These are phyloP conservation scores for Talaromyces sp. DNA, from an alignment of 2,329 filamentous ascomycete genomes.

Conservation along the genomic window DNA sequence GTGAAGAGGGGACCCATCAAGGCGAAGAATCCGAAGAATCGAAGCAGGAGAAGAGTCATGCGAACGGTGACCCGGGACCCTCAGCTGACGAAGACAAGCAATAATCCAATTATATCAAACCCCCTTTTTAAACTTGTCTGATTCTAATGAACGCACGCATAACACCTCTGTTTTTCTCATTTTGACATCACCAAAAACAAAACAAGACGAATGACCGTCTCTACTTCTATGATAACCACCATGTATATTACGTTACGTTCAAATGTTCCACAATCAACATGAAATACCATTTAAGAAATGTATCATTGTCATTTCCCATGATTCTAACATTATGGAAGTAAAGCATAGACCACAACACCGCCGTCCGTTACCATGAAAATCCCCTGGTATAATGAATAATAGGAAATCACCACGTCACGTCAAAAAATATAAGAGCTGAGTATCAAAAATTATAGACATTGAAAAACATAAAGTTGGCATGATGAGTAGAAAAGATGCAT, in stretches of 20 bases:
- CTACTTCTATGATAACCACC: not conserved
- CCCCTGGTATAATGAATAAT: not conserved
- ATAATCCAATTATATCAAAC: not conserved
- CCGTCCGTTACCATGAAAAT: conserved; percentile 3
- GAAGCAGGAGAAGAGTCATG: conserved; percentile 22
- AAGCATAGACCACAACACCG: not conserved
- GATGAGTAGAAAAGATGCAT: not conserved
- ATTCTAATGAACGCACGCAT: conserved; percentile 4
- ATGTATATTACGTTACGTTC: not conserved
- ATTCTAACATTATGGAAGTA: not conserved
- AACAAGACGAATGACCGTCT: not conserved
- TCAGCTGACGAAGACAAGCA: conserved; percentile 1
- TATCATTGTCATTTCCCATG: not conserved
- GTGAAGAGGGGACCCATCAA: not conserved
- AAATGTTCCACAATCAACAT: not conserved
- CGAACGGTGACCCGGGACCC: not conserved
- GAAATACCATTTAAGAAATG: not conserved
- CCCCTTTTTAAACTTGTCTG: too few relatives aligned
- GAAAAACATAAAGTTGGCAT: not conserved
- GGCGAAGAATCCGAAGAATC: conserved; percentile 35
- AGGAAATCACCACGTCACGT: not conserved
- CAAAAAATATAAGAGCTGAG: not conserved
- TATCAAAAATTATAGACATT: conserved; percentile 5
- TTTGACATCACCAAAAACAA: not conserved
- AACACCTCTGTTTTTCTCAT: not conserved